Evolutionary conservation across 345 rosid species (phyloP).

Genomic region (Aurinia saxatilis): DNA sequence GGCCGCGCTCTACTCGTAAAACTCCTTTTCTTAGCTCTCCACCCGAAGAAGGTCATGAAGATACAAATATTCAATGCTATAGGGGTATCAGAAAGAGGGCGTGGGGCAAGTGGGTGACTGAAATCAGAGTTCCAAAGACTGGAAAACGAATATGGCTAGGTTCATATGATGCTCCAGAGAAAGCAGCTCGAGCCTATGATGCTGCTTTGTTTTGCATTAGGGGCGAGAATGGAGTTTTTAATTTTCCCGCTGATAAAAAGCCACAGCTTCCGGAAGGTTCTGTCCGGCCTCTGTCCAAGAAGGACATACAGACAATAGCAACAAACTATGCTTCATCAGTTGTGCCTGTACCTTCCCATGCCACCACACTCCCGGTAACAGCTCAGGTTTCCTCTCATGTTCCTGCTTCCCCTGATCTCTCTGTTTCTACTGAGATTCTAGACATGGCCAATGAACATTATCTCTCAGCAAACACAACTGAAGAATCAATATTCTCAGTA

Average conservation of each 20-base stretch:
- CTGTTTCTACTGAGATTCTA: slow-evolving; percentile 14
- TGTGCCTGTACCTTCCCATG: slow-evolving; percentile 18
- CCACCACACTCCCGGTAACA: slow-evolving; percentile 12
- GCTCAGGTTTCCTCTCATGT: slow-evolving; percentile 17
- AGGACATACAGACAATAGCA: slow-evolving; percentile 30
- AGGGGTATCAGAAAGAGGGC: slow-evolving; percentile 39
- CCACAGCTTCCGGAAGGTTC: slow-evolving; percentile 33
- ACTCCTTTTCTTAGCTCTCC: slow-evolving; percentile 19
- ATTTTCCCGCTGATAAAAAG: slow-evolving; percentile 34
- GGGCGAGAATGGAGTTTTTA: slow-evolving; percentile 33
- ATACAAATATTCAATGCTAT: slow-evolving; percentile 20
- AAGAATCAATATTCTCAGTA: slow-evolving; percentile 16
- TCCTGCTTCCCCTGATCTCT: slow-evolving; percentile 17
- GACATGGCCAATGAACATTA: slow-evolving; percentile 12
- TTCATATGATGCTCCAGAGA: slow-evolving; percentile 39
- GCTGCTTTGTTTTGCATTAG: slow-evolving; percentile 39
- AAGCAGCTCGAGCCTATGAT: slow-evolving; percentile 49
- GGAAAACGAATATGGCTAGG: slow-evolving; percentile 46
- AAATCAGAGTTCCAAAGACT: slow-evolving; percentile 39
- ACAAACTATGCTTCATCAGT: slow-evolving; percentile 24
- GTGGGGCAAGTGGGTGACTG: slow-evolving; percentile 43
- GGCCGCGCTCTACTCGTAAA: slow-evolving; percentile 20
- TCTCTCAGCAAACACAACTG: slow-evolving; percentile 13
- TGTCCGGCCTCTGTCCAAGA: slow-evolving; percentile 25
- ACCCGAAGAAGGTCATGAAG: slow-evolving; percentile 16